Percentiles rank a stretch among this genome's conserved stretches.
These are phyloP conservation scores for Iberis amara DNA, from an alignment of 441 rosid species.

Conservation along the genomic window DNA sequence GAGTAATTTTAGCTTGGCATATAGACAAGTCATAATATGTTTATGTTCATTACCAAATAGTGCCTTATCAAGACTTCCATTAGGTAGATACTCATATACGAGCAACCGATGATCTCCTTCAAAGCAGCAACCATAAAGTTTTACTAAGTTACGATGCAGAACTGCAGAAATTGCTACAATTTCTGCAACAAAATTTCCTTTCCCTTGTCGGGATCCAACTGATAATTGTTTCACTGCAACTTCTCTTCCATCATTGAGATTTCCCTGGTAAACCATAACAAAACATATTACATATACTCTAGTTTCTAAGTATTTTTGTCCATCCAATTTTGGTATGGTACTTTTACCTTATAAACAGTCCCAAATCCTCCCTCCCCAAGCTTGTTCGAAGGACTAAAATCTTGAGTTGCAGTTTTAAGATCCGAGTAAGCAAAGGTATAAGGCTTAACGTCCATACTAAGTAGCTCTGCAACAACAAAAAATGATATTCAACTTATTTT, in stretches of 20 bases:
- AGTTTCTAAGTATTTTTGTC: too few species aligned
- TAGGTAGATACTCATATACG: conserved; percentile 25
- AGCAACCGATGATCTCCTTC: conserved; percentile 37
- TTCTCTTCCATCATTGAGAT: conserved; percentile 37
- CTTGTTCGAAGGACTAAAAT: conserved; percentile 39
- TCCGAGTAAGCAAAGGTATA: conserved; percentile 36
- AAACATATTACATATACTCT: too few species aligned
- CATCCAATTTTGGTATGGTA: too few species aligned
- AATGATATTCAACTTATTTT: conserved; percentile 1
- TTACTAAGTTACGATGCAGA: conserved; percentile 17
- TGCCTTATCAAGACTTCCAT: conserved; percentile 42
- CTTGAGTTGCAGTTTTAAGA: conserved; percentile 39
- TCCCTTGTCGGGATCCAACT: conserved; percentile 18
- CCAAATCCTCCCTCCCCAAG: conserved; percentile 41
- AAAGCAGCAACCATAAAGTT: conserved; percentile 39
- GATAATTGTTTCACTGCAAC: conserved; percentile 20
- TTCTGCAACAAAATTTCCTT: conserved; percentile 15
- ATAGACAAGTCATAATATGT: not conserved
- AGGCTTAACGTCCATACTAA: conserved; percentile 16
- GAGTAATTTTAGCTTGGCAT: not conserved
- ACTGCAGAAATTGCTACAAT: conserved; percentile 32
- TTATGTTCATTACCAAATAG: conserved; percentile 32
- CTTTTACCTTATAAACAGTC: conserved; percentile 2
- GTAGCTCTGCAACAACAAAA: conserved; percentile 15
- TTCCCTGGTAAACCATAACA: conserved; percentile 3